phyloP scores from a whole-genome alignment of 371 early-diverging fungal genomes.

The Saksenaea vasiformis region DNA sequence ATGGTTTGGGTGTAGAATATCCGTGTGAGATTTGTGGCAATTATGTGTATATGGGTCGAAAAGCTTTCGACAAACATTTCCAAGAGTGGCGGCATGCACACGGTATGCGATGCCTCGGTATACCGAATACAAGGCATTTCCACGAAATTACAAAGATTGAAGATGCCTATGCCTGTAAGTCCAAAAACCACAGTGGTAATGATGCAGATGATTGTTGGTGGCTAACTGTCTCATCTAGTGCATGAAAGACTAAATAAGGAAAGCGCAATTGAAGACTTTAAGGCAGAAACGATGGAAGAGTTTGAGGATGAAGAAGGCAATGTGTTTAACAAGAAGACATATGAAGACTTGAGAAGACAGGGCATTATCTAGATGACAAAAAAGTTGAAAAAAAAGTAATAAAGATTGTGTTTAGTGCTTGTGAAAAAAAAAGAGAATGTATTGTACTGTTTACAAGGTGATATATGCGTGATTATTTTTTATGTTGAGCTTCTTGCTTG shows the following conservation, averaged over 20 bases:
- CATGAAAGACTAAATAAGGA: slow-evolving; percentile 81
- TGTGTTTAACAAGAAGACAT: slow-evolving; percentile 97
- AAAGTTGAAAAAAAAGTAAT: background rate
- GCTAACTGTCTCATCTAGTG: slow-evolving; percentile 53
- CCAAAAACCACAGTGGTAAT: background rate
- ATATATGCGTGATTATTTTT: background rate
- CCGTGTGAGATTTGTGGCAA: slow-evolving; percentile 98
- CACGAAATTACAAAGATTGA: slow-evolving; percentile 92
- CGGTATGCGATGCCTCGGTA: slow-evolving; percentile 93
- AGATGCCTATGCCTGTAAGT: slow-evolving; percentile 89
- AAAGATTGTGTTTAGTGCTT: background rate
- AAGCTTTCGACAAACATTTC: slow-evolving; percentile 96
- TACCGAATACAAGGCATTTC: slow-evolving; percentile 92
- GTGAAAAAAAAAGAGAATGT: background rate
- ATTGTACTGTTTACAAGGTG: background rate
- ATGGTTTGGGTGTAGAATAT: slow-evolving; percentile 94
- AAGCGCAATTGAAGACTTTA: slow-evolving; percentile 62
- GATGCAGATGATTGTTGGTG: background rate
- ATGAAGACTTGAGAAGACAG: slow-evolving; percentile 92
- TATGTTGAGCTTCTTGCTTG: background rate
- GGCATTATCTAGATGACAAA: slow-evolving; percentile 71
- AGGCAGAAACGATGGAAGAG: slow-evolving; percentile 87
- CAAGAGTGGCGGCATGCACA: slow-evolving; percentile 95
- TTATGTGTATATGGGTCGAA: slow-evolving; percentile 94
- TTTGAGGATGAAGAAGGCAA: slow-evolving; percentile 97